These are phyloP conservation scores for Xylaria telfairii DNA, from an alignment of 495 filamentous ascomycete species.

Conservation along the genomic window DNA sequence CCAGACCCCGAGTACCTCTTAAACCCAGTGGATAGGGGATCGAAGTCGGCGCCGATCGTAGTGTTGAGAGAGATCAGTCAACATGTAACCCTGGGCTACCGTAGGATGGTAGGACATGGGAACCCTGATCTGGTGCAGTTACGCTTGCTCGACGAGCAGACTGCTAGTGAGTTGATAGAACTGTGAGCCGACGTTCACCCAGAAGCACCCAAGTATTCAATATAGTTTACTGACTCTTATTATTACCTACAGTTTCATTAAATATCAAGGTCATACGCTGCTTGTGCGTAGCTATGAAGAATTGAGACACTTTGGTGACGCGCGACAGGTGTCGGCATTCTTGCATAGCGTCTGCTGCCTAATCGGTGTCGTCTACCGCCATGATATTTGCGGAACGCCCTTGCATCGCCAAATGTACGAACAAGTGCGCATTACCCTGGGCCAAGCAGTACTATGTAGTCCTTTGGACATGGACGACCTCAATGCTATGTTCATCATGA, in stretches of 20 bases:
- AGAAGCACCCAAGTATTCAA: background rate
- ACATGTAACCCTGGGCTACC: conserved; percentile 33
- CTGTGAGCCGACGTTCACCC: conserved; percentile 28
- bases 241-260: conserved; percentile 28
- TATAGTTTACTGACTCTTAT: background rate
- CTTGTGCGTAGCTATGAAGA: conserved; percentile 34
- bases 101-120: conserved; percentile 32
- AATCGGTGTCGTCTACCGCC: conserved; percentile 37
- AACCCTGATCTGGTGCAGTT: conserved; percentile 37
- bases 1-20: conserved; percentile 33
- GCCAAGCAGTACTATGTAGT: conserved; percentile 36
- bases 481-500: conserved; percentile 42
- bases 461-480: conserved; percentile 39
- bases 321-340: conserved; percentile 36
- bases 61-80: conserved; percentile 39
- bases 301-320: conserved; percentile 39
- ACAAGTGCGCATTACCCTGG: conserved; percentile 36
- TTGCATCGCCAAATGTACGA: conserved; percentile 37
- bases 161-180: conserved; percentile 35
- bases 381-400: conserved; percentile 34
- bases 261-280: conserved; percentile 37
- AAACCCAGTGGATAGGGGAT: conserved; percentile 37
- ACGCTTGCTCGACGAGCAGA: conserved; percentile 38
- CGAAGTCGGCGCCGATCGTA: conserved; percentile 37
- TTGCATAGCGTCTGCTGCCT: conserved; percentile 40